These are phyloP conservation scores for Emergomyces orientalis DNA, from an alignment of 2,329 filamentous ascomycete genomes.

Conservation along the genomic window DNA sequence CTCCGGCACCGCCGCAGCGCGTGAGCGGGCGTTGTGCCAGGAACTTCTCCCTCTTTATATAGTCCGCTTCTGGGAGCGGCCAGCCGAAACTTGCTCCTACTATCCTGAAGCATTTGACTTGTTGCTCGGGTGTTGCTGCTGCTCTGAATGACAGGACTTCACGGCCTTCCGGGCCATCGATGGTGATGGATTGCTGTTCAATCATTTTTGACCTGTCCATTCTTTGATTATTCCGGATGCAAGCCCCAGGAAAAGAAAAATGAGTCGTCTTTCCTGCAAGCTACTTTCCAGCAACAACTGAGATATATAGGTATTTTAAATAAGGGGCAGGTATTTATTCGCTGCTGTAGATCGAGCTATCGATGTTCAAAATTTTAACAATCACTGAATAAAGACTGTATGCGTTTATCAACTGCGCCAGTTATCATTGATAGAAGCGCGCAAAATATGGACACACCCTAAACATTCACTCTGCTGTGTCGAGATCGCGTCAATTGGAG, in stretches of 20 bases:
- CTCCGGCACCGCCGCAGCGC: background rate
- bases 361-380: background rate
- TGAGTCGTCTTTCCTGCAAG: background rate
- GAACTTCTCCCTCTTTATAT: background rate
- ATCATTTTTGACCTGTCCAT: background rate
- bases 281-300: background rate
- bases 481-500: background rate
- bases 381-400: background rate
- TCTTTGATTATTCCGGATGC: background rate
- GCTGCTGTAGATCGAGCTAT: background rate
- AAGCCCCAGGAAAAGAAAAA: background rate
- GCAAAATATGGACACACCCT: background rate
- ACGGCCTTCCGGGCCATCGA: background rate
- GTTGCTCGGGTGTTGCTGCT: background rate
- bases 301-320: background rate
- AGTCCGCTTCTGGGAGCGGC: background rate
- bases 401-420: background rate
- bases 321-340: background rate
- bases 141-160: background rate
- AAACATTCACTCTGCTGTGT: background rate
- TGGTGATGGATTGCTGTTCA: background rate
- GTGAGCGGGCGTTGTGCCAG: background rate
- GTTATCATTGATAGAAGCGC: background rate
- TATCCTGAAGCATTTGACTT: background rate
- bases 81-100: background rate